Conservation (phyloP, 192 early-diverging fungal genomes). For the Gaertneriomyces semiglobifer region DNA sequence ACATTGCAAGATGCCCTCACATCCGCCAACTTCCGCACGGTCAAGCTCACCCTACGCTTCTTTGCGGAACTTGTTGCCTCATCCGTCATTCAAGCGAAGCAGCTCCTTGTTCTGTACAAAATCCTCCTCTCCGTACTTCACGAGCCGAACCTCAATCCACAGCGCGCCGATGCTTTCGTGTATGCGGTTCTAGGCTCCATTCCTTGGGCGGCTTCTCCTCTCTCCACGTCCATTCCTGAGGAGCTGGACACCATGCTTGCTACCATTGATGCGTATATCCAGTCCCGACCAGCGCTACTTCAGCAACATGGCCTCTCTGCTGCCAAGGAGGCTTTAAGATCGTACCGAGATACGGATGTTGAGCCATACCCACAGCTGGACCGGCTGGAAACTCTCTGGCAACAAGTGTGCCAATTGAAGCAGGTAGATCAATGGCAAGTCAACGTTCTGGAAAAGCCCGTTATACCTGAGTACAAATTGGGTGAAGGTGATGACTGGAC, state of each 20-base stretch:
- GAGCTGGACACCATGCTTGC: slow-evolving; percentile 36
- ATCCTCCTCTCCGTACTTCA: slow-evolving; percentile 56
- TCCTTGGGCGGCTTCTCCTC: slow-evolving; percentile 62
- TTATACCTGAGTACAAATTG: neutral
- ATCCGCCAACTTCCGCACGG: slow-evolving; percentile 60
- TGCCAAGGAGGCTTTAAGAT: slow-evolving; percentile 35
- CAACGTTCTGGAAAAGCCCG: slow-evolving; percentile 26
- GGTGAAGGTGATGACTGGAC: slow-evolving; percentile 3
- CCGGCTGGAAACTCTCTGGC: slow-evolving; percentile 44
- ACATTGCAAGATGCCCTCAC: slow-evolving; percentile 56
- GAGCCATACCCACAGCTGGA: slow-evolving; percentile 39
- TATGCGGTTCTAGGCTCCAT: slow-evolving; percentile 71
- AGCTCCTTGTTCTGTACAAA: slow-evolving; percentile 64
- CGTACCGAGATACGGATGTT: slow-evolving; percentile 34
- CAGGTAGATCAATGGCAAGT: slow-evolving; percentile 29
- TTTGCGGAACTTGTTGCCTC: slow-evolving; percentile 58
- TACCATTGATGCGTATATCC: slow-evolving; percentile 38
- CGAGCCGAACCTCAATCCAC: slow-evolving; percentile 47
- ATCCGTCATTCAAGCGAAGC: slow-evolving; percentile 65
- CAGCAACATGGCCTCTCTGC: slow-evolving; percentile 20
- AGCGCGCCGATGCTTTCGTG: slow-evolving; percentile 66
- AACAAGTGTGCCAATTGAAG: slow-evolving; percentile 31
- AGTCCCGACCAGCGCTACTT: slow-evolving; percentile 14
- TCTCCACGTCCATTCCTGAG: slow-evolving; percentile 50
- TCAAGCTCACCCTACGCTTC: slow-evolving; percentile 63